Conservation (phyloP, 106 monocot species). For the Phalaenopsis equestris region DNA sequence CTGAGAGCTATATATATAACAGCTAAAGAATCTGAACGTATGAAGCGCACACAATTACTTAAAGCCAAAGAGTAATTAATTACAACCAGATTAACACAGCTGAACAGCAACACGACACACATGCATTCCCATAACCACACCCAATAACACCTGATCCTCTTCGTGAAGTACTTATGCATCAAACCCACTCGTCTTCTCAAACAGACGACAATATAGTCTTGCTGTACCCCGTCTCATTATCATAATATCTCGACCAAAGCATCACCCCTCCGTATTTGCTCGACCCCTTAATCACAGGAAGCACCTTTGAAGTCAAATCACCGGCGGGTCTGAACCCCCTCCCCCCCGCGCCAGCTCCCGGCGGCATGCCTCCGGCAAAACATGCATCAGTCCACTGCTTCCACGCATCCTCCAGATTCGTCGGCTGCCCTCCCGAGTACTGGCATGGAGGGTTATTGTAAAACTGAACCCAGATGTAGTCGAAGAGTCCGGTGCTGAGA, state of each 20-base stretch:
- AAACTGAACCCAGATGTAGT: conserved; percentile 19
- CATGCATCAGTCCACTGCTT: conserved; percentile 17
- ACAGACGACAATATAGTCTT: background rate
- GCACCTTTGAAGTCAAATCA: conserved; percentile 14
- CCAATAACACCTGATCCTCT: too few relatives aligned
- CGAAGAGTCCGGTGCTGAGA: conserved; percentile 13
- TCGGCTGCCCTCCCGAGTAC: background rate
- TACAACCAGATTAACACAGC: too few relatives aligned
- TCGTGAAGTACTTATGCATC: too few relatives aligned
- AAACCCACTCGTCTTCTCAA: background rate
- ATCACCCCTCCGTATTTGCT: conserved; percentile 26
- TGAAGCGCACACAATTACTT: too few relatives aligned
- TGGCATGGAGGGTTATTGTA: conserved; percentile 23
- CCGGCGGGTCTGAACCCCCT: conserved; percentile 11
- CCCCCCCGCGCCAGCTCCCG: conserved; percentile 12
- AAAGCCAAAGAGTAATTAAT: too few relatives aligned
- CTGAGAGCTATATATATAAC: too few relatives aligned
- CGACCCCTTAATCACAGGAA: conserved; percentile 13
- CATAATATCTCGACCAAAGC: conserved; percentile 21
- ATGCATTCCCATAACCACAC: too few relatives aligned
- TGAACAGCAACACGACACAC: too few relatives aligned
- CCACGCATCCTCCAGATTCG: conserved; percentile 12
- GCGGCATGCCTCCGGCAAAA: too few relatives aligned
- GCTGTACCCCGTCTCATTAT: conserved; percentile 16
- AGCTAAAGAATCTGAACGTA: too few relatives aligned